phyloP scores from a whole-genome alignment of 2,329 filamentous ascomycete genomes.

The Grosmannia huntii region DNA sequence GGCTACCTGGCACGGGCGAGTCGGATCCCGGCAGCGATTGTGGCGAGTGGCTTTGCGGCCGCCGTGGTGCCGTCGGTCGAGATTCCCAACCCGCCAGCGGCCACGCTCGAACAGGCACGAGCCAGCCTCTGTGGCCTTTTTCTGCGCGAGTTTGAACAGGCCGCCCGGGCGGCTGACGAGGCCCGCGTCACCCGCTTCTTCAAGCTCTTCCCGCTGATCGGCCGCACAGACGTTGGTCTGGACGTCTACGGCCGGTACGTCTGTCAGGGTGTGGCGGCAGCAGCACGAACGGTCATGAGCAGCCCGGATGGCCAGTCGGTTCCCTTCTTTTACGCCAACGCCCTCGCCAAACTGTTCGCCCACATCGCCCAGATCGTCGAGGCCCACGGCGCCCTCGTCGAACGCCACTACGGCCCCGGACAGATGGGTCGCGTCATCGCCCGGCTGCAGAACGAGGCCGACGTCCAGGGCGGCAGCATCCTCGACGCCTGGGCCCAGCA shows the following conservation, averaged over 20 bases:
- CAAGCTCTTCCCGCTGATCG: slow-evolving; percentile 93
- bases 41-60: slow-evolving; percentile 75
- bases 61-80: slow-evolving; percentile 91
- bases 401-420: slow-evolving; percentile 82
- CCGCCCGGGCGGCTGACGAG: slow-evolving; percentile 78
- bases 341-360: slow-evolving; percentile 85
- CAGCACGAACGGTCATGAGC: slow-evolving; percentile 70
- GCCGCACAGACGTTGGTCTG: slow-evolving; percentile 72
- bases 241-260: slow-evolving; percentile 95
- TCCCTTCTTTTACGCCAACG: slow-evolving; percentile 78
- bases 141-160: slow-evolving; percentile 87
- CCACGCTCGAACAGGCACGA: slow-evolving; percentile 75
- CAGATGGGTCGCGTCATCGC: slow-evolving; percentile 95
- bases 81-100: slow-evolving; percentile 78
- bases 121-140: slow-evolving; percentile 87
- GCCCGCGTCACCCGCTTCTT: slow-evolving; percentile 91
- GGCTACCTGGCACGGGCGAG: slow-evolving; percentile 75
- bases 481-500: slow-evolving; percentile 94
- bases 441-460: slow-evolving; percentile 82
- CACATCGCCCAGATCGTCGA: slow-evolving; percentile 97
- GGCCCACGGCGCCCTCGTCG: slow-evolving; percentile 77
- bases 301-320: no score
- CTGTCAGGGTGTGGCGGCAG: slow-evolving; percentile 81
- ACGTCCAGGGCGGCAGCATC: slow-evolving; percentile 91
- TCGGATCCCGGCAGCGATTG: slow-evolving; percentile 66